Evolutionary conservation across 768 basidiomycete species (phyloP).

Genomic region (Pulveroboletus sp.): DNA sequence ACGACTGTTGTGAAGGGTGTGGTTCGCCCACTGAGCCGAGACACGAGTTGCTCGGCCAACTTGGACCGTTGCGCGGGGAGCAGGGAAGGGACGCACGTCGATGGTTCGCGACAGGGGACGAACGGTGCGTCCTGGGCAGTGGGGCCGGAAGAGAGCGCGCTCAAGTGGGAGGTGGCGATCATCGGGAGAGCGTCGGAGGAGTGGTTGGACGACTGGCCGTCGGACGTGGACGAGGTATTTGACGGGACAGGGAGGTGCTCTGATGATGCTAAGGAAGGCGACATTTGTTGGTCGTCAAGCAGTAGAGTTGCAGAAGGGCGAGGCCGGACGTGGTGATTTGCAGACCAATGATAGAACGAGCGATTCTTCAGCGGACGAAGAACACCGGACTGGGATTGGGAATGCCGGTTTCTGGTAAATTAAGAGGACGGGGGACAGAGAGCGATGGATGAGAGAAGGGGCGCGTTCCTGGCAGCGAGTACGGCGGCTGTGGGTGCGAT

Average conservation of each 20-base stretch:
- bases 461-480: conserved; percentile 11
- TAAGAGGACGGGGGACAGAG: conserved; percentile 8
- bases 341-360: conserved; percentile 22
- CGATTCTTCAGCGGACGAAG: conserved; percentile 18
- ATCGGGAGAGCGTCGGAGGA: conserved; percentile 15
- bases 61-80: conserved; percentile 5
- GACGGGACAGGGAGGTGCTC: conserved; percentile 11
- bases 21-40: background rate
- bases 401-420: conserved; percentile 16
- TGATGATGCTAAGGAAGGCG: conserved; percentile 24
- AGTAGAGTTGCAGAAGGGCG: conserved; percentile 20
- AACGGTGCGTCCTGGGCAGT: background rate
- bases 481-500: too few species aligned
- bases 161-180: conserved; percentile 6
- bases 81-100: background rate
- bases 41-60: conserved; percentile 3
- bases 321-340: conserved; percentile 25
- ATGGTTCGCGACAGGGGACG: conserved; percentile 6
- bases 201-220: background rate
- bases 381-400: conserved; percentile 12
- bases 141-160: too few species aligned
- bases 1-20: background rate
- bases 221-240: conserved; percentile 22
- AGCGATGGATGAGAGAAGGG: conserved; percentile 13
- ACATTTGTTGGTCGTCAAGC: conserved; percentile 33